Evolutionary conservation across 495 filamentous ascomycete species (phyloP), one percentile per base, ranked within the genome.

Genomic region (Aspergillus baeticus): DNA sequence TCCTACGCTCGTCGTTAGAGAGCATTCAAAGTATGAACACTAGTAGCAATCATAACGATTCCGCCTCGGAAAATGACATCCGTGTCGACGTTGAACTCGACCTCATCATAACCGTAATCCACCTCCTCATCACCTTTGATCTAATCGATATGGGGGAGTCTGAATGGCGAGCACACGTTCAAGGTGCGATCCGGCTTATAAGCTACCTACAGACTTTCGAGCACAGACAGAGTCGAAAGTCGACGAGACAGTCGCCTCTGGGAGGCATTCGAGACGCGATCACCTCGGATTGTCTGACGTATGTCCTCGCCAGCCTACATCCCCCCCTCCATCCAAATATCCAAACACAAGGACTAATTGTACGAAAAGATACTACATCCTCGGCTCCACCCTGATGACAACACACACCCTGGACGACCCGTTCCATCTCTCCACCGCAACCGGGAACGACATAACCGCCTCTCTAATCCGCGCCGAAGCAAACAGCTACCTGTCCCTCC

Each of bases 291-390:
- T 57, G 54, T 13, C 18, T 57, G 15, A 50, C 45, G 54, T 57
- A 43, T 20, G 54, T 13, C 26, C 6, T 21, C 3, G 1, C 10
- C 18, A 0, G 21, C 18, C 33, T n/a, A n/a, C n/a, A n/a, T n/a
- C n/a, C n/a, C n/a, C n/a, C n/a, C n/a, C n/a, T n/a, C n/a, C n/a
- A n/a, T n/a, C n/a, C n/a, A n/a, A n/a, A n/a, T n/a, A n/a, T n/a
- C n/a, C n/a, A n/a, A n/a, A n/a, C n/a, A n/a, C n/a, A n/a, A n/a
- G n/a, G n/a, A n/a, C n/a, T n/a, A n/a, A n/a, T n/a, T n/a, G n/a
- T n/a, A n/a, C n/a, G n/a, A n/a, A n/a, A n/a, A 57, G 54, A 15
- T 57, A 33, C n/a, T 48, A 57, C 14, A 23, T 57, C 21, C 44
- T 57, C 22, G 44, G 54, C 21, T 50, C 31, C 2, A 57, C 54